phyloP scores from a whole-genome alignment of 1,139 yeast genomes.

The Meyerozyma smithsonii region DNA sequence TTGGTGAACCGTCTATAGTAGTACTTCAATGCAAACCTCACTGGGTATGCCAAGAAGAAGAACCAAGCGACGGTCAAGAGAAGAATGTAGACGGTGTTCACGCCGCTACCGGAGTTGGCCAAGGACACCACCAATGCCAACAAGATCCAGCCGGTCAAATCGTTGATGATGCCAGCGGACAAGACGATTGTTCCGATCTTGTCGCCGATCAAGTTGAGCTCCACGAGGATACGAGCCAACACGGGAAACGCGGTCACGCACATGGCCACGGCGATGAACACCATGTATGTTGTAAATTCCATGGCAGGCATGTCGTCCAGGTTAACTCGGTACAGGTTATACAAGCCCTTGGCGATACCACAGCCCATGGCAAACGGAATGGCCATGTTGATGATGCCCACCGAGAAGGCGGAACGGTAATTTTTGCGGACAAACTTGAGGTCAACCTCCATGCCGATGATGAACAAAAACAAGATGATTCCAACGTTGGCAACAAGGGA shows the following conservation, averaged over 20 bases:
- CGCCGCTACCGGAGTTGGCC: constrained; percentile 66
- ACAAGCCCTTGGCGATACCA: constrained; percentile 62
- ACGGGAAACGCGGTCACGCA: constrained; percentile 85
- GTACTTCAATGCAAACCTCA: constrained; percentile 43
- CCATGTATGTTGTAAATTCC: constrained; percentile 68
- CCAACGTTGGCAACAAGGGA: constrained; percentile 70
- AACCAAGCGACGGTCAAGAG: constrained; percentile 67
- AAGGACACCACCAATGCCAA: constrained; percentile 71
- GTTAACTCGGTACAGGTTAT: constrained; percentile 42
- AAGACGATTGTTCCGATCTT: constrained; percentile 74
- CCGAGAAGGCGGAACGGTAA: constrained; percentile 55
- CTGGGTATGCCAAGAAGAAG: constrained; percentile 51
- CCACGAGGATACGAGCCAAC: constrained; percentile 70
- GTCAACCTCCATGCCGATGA: constrained; percentile 77
- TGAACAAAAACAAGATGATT: constrained; percentile 65
- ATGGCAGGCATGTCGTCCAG: constrained; percentile 27
- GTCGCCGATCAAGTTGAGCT: constrained; percentile 62
- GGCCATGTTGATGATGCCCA: constrained; percentile 67
- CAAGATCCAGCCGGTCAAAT: constrained; percentile 76
- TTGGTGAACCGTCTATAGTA: constrained; percentile 41
- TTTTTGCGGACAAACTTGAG: constrained; percentile 56
- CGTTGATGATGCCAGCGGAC: constrained; percentile 79
- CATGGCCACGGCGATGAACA: constrained; percentile 74
- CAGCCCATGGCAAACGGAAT: constrained; percentile 78
- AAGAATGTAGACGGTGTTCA: constrained; percentile 64